Conservation (phyloP, 73 alveolate species). For the Stentor roeselii region DNA sequence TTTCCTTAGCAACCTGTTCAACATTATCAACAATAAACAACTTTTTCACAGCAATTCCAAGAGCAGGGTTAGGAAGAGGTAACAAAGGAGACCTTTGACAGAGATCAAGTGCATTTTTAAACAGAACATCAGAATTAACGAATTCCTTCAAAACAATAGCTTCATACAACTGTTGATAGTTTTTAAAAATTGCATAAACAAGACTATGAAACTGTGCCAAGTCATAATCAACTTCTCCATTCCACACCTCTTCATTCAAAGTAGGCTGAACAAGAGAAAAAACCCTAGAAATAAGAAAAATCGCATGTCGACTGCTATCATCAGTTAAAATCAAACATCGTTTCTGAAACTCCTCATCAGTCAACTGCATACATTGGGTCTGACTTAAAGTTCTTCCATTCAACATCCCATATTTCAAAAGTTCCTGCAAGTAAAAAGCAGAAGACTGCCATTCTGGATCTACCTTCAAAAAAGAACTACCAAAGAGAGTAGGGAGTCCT, state of each 20-base stretch:
- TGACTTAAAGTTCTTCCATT: conserved; percentile 19
- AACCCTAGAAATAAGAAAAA: conserved; percentile 5
- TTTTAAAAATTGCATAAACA: background rate
- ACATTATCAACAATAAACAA: background rate
- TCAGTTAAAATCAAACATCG: background rate
- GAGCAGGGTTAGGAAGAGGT: background rate
- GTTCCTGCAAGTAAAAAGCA: conserved; percentile 19
- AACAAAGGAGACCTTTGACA: background rate
- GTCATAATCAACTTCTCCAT: conserved; percentile 17
- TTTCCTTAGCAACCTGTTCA: background rate
- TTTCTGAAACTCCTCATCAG: background rate
- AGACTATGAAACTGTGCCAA: conserved; percentile 16
- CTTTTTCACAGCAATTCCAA: conserved; percentile 19
- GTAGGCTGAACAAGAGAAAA: conserved; percentile 22
- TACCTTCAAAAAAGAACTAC: background rate
- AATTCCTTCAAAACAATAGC: background rate
- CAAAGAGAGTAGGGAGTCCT: conserved; percentile 3
- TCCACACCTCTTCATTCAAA: conserved; percentile 16
- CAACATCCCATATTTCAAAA: conserved; percentile 14
- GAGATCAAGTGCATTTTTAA: background rate
- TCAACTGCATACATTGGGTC: background rate
- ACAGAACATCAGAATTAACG: background rate
- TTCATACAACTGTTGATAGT: background rate
- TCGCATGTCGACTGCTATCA: background rate
- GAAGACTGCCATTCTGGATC: conserved; percentile 14